Base-by-base conservation (phyloP, 2,329 filamentous ascomycete species). In the Exophiala viscosa region DNA sequence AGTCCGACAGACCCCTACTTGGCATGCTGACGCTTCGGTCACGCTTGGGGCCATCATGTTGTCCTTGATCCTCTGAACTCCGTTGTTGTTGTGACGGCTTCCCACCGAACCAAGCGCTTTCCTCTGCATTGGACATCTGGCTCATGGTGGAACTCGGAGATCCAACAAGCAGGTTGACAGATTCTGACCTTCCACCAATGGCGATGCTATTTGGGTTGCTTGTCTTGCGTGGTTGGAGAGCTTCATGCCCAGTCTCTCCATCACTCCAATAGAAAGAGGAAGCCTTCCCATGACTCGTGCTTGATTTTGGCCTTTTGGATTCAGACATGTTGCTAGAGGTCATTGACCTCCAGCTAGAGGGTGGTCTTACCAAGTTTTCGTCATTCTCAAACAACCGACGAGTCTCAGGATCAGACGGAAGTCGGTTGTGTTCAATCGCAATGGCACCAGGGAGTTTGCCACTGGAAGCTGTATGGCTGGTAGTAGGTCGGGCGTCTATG, bases 181-280 rank as follows among this genome's bases (percentile, higher is more conserved):
- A 55, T 14, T 53, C 56, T 32, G 58, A 57, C 45, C 58, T 57
- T 18, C 60, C 60, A 28, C 52, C 60, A n/a, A 62, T 46, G 20
- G 60, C 60, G 10, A 62, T 42, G 41, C 60, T 62, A 39, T 62
- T 53, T 10, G 54, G 50, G 41, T 60, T 62, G 13, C 48, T 39
- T 32, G 44, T 50, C 5, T 14, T 11, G 7, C 38, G 6, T n/a
- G 23, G 9, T n/a, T 15, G 45, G 9, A 23, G 14, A 8, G 36
- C 8, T 13, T 36, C 39, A 10, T 28, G 17, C 9, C 20, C 35
- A 9, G 45, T 14, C n/a, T 54, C 54, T 15, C 40, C 48, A 18
- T 60, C 53, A 53, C 52, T 60, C 47, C 48, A 55, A 45, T 62
- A 62, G 45, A 52, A 54, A 20, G 57, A 60, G 28, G 58, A 60